Evolutionary conservation across 495 filamentous ascomycete species (phyloP).

Genomic region (Lindgomyces ingoldianus): DNA sequence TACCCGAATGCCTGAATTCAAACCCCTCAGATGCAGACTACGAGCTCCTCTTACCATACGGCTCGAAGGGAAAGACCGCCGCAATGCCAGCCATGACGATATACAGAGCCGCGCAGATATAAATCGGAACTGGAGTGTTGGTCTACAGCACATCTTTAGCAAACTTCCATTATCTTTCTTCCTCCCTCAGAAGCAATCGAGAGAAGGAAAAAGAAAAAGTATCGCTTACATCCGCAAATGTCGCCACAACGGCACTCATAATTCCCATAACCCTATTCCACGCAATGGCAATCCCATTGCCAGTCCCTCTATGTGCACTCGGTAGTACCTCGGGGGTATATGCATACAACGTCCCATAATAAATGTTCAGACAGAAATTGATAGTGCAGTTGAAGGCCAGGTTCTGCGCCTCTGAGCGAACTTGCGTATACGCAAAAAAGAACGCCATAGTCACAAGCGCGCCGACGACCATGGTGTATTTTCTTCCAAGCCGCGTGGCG

Average conservation of each 20-base stretch:
- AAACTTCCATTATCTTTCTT: not conserved
- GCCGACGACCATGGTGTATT: constrained; percentile 59
- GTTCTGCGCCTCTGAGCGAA: constrained; percentile 60
- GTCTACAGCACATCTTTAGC: constrained; percentile 37
- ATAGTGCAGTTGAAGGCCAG: constrained; percentile 67
- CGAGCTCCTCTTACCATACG: constrained; percentile 66
- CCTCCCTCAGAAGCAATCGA: not conserved
- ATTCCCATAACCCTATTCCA: constrained; percentile 75
- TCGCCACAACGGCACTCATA: constrained; percentile 64
- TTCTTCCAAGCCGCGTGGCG: constrained; percentile 55
- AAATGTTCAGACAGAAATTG: constrained; percentile 67
- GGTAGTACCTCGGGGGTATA: constrained; percentile 63
- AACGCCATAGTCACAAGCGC: constrained; percentile 55
- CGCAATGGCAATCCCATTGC: constrained; percentile 68
- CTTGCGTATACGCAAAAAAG: constrained; percentile 69
- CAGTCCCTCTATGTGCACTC: constrained; percentile 68
- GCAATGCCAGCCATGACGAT: constrained; percentile 64
- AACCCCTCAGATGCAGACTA: no score
- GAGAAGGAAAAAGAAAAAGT: no score
- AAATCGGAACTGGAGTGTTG: constrained; percentile 63
- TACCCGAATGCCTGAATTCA: no score
- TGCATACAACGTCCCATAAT: constrained; percentile 72
- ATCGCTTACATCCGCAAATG: constrained; percentile 51
- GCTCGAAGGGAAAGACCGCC: constrained; percentile 68
- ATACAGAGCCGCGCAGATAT: constrained; percentile 67